Evolutionary conservation across 2,329 filamentous ascomycete species (phyloP), one percentile per base, ranked within the genome.

Genomic region (Curvularia verruculosa): DNA sequence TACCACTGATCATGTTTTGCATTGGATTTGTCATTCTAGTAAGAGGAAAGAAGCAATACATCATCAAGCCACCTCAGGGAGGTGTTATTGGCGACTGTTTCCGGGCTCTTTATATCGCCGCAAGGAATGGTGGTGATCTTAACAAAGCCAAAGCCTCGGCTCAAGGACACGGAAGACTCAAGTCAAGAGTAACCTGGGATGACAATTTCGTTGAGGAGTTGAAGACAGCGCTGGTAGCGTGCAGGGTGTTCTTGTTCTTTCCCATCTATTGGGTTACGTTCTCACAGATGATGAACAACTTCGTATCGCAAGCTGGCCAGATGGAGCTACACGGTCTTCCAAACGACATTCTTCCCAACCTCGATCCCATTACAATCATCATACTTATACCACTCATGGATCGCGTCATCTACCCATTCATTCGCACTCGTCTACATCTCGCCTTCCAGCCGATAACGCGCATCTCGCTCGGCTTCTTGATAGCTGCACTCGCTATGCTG

Each of bases 191-290:
- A 2, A 78, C 81, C 0, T 91, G 89, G 87, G 84, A 89, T 52
- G 87, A 91, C 66, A 81, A 83, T 64, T 92, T 91, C 64, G 79
- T 92, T 48, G 87, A 90, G 2, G 89, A 92, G 70, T 78, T 92
- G 48, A 89, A 88, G 78, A 86, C 87, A 39, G 84, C 84, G 1
- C 72, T 87, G 9, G 69, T 80, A 70, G 89, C 88, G 15, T 92
- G 89, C 81, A 86, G 88, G 66, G 87, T 91, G 52, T 91, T 91
- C 49, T 54, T 75, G 19, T 81, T 80, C 67, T 81, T 78, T 51
- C 80, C 80, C 0, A 70, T 82, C 31, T 81, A 80, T 64, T 81
- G 79, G 79, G 68, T 80, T 3, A 72, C 77, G 6, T 81, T 68
- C 54, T 72, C 68, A 9, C 75, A 82, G 58, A 81, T 82, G 79